Evolutionary conservation across 768 basidiomycete genomes (phyloP), one percentile per base, ranked within the genome.

Genomic region (Termitomyces sp.): DNA sequence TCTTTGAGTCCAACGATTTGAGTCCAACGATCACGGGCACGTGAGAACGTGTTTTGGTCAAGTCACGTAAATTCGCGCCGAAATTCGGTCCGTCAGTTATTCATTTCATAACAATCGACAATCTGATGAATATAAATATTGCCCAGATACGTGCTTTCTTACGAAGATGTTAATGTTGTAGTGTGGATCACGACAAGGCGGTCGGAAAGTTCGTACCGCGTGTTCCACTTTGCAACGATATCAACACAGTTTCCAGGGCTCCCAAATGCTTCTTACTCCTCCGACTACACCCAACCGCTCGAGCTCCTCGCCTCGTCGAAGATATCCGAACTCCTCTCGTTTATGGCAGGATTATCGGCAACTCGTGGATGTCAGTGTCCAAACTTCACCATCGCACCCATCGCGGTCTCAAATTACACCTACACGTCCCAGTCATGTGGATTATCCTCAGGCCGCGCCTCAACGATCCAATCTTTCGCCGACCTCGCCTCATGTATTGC

Each of bases 381-480:
- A 67, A 31, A 60, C 62, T 20, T 46, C 43, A 9, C 20, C 57
- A 8, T 43, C 20, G 31, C 20, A 42, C 17, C 20, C 46, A 14
- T 36, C 25, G 20, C 37, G 37, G 9, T 29, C 29, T 20, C 45
- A 32, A 36, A 34, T 20, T n/a, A 50, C 46, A 48, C 40, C 54
- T 38, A 9, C 32, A 36, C 43, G 89, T 90, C 72, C 91, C 89
- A 20, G 91, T 70, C 66, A 90, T 90, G 70, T 89, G 73, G 89
- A 87, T 56, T 86, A 87, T 1, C 74, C 75, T 31, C 31, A 56
- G 15, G 32, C 31, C 10, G 9, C 17, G 17, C 9, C 32, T 34
- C 49, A 50, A n/a, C 17, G 17, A 34, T n/a, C 32, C 9, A n/a
- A 50, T 15, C 15, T 34, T 32, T 8, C 32, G 17, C 49, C 32